A percentile compares a stretch with the other conserved stretches of the same genome.
Evolutionary conservation across 352 stramenopile species (phyloP).

Genomic region (Pythium dissotocum): DNA sequence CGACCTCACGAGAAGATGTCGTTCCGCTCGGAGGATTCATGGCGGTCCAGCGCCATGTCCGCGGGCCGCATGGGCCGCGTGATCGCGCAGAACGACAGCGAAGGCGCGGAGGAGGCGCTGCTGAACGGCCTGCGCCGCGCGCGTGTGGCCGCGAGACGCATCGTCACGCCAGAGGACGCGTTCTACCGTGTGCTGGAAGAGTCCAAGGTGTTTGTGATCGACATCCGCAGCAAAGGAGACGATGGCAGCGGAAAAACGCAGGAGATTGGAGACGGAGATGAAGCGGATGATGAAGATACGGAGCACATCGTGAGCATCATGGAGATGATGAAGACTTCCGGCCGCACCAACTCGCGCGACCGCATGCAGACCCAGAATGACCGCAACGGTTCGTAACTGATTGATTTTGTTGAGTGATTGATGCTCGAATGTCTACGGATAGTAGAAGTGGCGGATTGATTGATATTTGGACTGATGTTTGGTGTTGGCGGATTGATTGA

Average conservation of each 20-base stretch:
- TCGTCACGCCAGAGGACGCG: constrained; percentile 42
- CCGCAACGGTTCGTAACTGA: constrained; percentile 38
- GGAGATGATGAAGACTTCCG: constrained; percentile 50
- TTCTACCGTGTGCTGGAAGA: constrained; percentile 77
- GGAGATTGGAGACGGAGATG: neutral
- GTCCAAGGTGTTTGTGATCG: constrained; percentile 63
- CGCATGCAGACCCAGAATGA: constrained; percentile 35
- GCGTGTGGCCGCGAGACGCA: constrained; percentile 3
- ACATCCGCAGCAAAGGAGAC: constrained; percentile 24
- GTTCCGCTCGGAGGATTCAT: constrained; percentile 30
- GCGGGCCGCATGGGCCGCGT: constrained; percentile 26
- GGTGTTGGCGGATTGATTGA: constrained; percentile 5
- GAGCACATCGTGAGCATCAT: constrained; percentile 47
- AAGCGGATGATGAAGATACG: constrained; percentile 9
- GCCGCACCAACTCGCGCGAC: constrained; percentile 29
- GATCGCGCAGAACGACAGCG: constrained; percentile 26
- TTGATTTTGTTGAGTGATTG: neutral
- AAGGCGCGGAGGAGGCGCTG: constrained; percentile 27
- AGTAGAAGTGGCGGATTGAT: neutral
- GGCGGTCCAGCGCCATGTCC: constrained; percentile 30
- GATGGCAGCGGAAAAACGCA: neutral
- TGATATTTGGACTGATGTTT: neutral
- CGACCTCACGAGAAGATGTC: constrained; percentile 6
- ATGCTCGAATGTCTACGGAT: neutral
- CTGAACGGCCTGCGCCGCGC: constrained; percentile 19